Evolutionary conservation across 2,329 filamentous ascomycete genomes (phyloP).

Genomic region (Uncinocarpus reesii): DNA sequence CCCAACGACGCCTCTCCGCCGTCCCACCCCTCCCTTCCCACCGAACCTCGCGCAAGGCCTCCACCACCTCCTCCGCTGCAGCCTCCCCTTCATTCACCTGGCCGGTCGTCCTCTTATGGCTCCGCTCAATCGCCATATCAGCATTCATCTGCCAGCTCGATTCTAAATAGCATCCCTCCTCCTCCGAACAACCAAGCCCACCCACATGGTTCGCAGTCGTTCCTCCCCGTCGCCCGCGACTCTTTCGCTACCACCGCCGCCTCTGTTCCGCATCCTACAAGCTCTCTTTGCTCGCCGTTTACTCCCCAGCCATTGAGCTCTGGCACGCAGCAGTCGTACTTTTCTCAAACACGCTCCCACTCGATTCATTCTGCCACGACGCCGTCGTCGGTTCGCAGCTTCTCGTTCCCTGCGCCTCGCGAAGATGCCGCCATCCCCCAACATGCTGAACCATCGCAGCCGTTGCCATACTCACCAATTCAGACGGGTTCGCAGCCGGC

Average conservation of each 20-base stretch:
- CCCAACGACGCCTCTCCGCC: slow-evolving; percentile 1
- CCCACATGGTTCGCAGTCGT: slow-evolving; percentile 17
- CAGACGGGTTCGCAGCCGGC: slow-evolving; percentile 11
- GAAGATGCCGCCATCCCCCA: slow-evolving; percentile 7
- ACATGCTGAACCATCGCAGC: background rate
- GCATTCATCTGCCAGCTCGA: slow-evolving; percentile 26
- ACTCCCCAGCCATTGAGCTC: slow-evolving; percentile 30
- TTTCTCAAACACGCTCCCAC: slow-evolving; percentile 22
- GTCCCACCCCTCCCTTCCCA: slow-evolving; percentile 2
- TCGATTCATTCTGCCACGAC: slow-evolving; percentile 16
- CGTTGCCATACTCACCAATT: slow-evolving; percentile 6
- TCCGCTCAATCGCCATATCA: slow-evolving; percentile 35
- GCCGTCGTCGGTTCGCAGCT: slow-evolving; percentile 15
- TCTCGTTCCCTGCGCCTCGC: slow-evolving; percentile 12
- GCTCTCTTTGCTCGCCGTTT: slow-evolving; percentile 31
- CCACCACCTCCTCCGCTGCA: slow-evolving; percentile 38
- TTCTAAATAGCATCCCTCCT: slow-evolving; percentile 23
- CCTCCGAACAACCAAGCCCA: slow-evolving; percentile 16
- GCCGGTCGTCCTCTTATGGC: slow-evolving; percentile 32
- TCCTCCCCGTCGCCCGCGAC: slow-evolving; percentile 27
- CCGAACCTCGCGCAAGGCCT: slow-evolving; percentile 17
- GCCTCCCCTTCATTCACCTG: slow-evolving; percentile 37
- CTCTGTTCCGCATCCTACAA: slow-evolving; percentile 19
- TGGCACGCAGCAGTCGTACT: slow-evolving; percentile 30
- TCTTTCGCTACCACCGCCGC: slow-evolving; percentile 22